These are phyloP conservation scores for Cladosporium sp. DNA, from an alignment of 2,329 filamentous ascomycete genomes.

Conservation along the genomic window DNA sequence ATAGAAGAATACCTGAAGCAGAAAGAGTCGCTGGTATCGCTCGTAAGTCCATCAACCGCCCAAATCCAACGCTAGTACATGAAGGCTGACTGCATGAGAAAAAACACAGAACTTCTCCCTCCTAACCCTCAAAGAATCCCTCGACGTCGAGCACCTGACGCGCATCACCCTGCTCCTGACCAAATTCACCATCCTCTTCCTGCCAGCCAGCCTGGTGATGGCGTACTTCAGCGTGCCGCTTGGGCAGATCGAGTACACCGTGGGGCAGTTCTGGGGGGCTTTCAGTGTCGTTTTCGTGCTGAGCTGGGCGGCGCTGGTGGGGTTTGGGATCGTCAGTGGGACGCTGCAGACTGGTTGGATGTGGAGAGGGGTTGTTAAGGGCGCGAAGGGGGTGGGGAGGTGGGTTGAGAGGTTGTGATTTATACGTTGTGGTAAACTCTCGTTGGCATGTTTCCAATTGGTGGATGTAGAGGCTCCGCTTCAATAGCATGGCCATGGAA, in stretches of 20 bases:
- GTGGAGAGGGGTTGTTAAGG: slow-evolving; percentile 12
- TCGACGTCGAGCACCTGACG: slow-evolving; percentile 67
- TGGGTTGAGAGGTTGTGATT: slow-evolving; percentile 11
- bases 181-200: slow-evolving; percentile 71
- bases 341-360: slow-evolving; percentile 44
- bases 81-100: background rate
- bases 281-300: slow-evolving; percentile 62
- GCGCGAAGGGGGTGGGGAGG: slow-evolving; percentile 14
- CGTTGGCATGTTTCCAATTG: no score
- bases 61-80: background rate
- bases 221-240: slow-evolving; percentile 69
- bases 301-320: slow-evolving; percentile 55
- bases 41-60: slow-evolving; percentile 45
- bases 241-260: slow-evolving; percentile 55
- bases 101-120: slow-evolving; percentile 68
- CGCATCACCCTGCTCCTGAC: slow-evolving; percentile 68
- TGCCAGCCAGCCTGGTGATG: slow-evolving; percentile 71
- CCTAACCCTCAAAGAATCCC: slow-evolving; percentile 70
- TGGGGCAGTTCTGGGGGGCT: slow-evolving; percentile 62
- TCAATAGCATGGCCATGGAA: no score
- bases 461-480: no score
- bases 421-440: no score
- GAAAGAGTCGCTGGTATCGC: slow-evolving; percentile 65
- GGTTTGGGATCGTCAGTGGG: slow-evolving; percentile 55
- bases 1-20: slow-evolving; percentile 63